Evolutionary conservation across 805 yeast genomes (phyloP).

Genomic region (Soucietia sequanensis): DNA sequence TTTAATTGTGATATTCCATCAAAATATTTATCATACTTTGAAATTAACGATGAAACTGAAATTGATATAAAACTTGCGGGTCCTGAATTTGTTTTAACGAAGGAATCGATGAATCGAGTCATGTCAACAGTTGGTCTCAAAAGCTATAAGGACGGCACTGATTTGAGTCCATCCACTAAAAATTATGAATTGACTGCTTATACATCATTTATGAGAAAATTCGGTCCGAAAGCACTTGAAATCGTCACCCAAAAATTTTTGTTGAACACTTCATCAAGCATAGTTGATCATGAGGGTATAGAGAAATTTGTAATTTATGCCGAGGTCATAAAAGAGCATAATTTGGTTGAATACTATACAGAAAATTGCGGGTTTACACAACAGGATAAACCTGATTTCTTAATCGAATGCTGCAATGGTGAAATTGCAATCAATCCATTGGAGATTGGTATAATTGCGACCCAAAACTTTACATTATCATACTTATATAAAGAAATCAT

Average conservation of each 20-base stretch:
- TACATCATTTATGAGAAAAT: conserved; percentile 48
- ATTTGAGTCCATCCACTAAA: conserved; percentile 3
- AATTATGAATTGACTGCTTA: conserved; percentile 50
- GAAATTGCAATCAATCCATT: conserved; percentile 16
- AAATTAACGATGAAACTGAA: conserved; percentile 13
- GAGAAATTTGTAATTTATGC: conserved; percentile 29
- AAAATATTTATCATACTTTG: conserved; percentile 17
- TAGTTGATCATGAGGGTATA: conserved; percentile 4
- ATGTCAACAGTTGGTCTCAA: conserved; percentile 26
- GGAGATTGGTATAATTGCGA: conserved; percentile 40
- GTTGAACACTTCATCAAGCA: conserved; percentile 5
- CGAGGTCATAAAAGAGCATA: conserved; percentile 49
- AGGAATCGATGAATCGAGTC: conserved; percentile 17
- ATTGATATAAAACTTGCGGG: conserved; percentile 15
- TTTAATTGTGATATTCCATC: conserved; percentile 26
- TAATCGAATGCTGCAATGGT: conserved; percentile 14
- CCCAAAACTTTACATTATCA: conserved; percentile 42
- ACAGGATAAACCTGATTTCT: conserved; percentile 17
- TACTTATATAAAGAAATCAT: conserved; percentile 26
- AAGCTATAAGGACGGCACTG: conserved; percentile 4
- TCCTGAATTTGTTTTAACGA: conserved; percentile 14
- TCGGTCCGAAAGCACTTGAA: conserved; percentile 30
- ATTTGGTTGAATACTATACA: conserved; percentile 45
- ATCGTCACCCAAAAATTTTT: conserved; percentile 17
- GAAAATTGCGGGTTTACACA: conserved; percentile 36